Percentiles rank a stretch among this genome's conserved stretches.
These are phyloP conservation scores for Colletotrichum simmondsii DNA, from an alignment of 2,329 filamentous ascomycete genomes.

Conservation along the genomic window DNA sequence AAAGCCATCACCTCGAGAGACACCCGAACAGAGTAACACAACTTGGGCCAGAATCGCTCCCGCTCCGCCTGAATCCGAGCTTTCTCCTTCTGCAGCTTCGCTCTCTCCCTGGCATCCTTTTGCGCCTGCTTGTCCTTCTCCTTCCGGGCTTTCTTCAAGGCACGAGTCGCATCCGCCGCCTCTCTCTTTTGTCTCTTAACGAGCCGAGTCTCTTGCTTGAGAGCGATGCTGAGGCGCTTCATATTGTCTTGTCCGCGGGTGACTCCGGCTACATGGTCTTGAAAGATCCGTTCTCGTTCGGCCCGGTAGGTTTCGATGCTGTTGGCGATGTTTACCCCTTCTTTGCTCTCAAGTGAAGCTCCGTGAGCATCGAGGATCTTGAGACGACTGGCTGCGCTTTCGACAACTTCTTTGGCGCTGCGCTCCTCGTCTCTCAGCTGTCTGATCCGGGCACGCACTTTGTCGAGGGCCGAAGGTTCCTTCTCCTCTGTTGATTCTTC, in stretches of 20 bases:
- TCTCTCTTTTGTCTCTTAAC: conserved; percentile 9
- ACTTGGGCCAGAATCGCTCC: conserved; percentile 60
- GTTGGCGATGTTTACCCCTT: conserved; percentile 47
- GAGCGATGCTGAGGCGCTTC: conserved; percentile 44
- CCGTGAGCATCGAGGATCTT: conserved; percentile 53
- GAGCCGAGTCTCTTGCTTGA: conserved; percentile 47
- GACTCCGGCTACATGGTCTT: conserved; percentile 50
- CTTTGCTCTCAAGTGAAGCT: conserved; percentile 47
- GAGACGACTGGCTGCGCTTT: conserved; percentile 51
- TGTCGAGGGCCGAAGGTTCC: conserved; percentile 38
- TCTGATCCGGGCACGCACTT: conserved; percentile 44
- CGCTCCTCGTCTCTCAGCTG: conserved; percentile 43
- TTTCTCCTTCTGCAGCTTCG: conserved; percentile 54
- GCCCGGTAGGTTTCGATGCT: conserved; percentile 52
- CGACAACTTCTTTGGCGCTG: conserved; percentile 42
- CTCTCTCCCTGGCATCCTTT: conserved; percentile 47
- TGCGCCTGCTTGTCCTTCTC: conserved; percentile 40
- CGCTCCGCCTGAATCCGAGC: conserved; percentile 54
- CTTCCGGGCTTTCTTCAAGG: not conserved
- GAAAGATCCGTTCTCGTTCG: conserved; percentile 54
- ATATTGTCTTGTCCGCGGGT: conserved; percentile 41
- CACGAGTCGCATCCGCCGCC: not conserved
- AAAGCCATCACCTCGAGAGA: conserved; percentile 58
- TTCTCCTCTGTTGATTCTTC: conserved; percentile 38
- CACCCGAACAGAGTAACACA: conserved; percentile 60